Conservation (phyloP, 2,329 filamentous ascomycete genomes). For the Elsinoe batatas region DNA sequence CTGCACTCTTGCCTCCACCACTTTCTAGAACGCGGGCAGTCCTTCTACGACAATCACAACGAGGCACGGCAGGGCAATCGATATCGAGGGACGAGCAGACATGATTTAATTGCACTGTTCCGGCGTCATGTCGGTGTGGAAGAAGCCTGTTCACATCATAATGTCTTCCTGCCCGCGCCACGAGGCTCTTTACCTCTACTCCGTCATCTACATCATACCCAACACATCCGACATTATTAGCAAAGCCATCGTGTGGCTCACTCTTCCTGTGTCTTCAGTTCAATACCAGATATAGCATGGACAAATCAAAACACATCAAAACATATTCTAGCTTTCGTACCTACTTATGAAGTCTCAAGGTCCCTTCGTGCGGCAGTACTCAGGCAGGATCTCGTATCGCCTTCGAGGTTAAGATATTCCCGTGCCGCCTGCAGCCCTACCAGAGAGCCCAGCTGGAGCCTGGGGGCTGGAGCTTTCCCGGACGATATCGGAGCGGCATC, state of each 20-base stretch:
- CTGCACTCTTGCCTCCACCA: neutral
- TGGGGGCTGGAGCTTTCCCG: neutral
- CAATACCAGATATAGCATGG: conserved; percentile 9
- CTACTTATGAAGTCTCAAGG: neutral
- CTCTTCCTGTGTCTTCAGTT: neutral
- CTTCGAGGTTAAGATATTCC: neutral
- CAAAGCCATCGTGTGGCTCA: neutral
- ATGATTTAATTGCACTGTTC: neutral
- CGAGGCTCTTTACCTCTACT: neutral
- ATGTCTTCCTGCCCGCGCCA: neutral
- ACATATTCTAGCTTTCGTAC: neutral
- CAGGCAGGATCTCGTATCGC: neutral
- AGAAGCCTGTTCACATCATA: neutral
- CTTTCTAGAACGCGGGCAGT: too few relatives aligned
- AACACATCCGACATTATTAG: neutral
- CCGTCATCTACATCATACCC: neutral
- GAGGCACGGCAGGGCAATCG: too few relatives aligned
- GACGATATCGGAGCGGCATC: conserved; percentile 7
- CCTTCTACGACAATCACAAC: too few relatives aligned
- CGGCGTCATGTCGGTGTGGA: neutral
- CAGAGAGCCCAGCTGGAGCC: neutral
- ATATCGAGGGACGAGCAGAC: neutral
- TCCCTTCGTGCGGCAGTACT: neutral
- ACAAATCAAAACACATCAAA: neutral
- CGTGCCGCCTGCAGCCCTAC: conserved; percentile 2